Evolutionary conservation across 2,329 filamentous ascomycete species (phyloP).

Genomic region (Monosporascus sp.): DNA sequence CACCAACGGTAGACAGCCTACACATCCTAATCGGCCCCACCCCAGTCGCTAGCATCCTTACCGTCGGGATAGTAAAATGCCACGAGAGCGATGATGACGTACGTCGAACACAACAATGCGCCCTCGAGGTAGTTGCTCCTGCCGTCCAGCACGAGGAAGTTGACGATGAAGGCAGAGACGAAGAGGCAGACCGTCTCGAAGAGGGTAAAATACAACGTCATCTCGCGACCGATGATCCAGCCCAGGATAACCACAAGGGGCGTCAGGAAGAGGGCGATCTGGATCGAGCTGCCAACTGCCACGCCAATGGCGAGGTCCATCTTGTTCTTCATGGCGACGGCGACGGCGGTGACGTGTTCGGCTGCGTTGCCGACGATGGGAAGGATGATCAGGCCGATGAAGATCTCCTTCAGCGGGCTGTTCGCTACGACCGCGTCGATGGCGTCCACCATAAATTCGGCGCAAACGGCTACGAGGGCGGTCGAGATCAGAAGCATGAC

Average conservation of each 20-base stretch:
- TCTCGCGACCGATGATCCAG: constrained; percentile 63
- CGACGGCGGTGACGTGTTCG: constrained; percentile 67
- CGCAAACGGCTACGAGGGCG: constrained; percentile 60
- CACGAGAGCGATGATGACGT: constrained; percentile 61
- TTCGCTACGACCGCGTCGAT: constrained; percentile 57
- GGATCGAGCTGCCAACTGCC: constrained; percentile 64
- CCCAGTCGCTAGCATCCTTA: constrained; percentile 36
- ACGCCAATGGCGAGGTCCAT: constrained; percentile 72
- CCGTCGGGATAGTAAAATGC: constrained; percentile 61
- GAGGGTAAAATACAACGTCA: constrained; percentile 78
- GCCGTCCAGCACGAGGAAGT: constrained; percentile 80
- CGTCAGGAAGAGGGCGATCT: constrained; percentile 67
- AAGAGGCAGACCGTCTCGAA: constrained; percentile 88
- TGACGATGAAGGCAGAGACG: constrained; percentile 78
- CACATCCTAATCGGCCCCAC: constrained; percentile 11
- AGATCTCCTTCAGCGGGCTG: constrained; percentile 56
- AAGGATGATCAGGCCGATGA: constrained; percentile 66
- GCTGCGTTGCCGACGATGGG: constrained; percentile 70
- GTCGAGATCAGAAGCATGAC: constrained; percentile 60
- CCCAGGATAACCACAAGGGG: constrained; percentile 65
- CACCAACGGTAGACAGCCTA: too few relatives aligned
- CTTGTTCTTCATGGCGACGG: constrained; percentile 68
- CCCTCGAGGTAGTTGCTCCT: constrained; percentile 85
- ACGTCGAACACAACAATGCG: constrained; percentile 59
- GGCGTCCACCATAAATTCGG: constrained; percentile 64